Percentiles rank a stretch among this genome's conserved stretches.
Evolutionary conservation across 2,329 filamentous ascomycete genomes (phyloP).

Genomic region (Westerdykella sp.): DNA sequence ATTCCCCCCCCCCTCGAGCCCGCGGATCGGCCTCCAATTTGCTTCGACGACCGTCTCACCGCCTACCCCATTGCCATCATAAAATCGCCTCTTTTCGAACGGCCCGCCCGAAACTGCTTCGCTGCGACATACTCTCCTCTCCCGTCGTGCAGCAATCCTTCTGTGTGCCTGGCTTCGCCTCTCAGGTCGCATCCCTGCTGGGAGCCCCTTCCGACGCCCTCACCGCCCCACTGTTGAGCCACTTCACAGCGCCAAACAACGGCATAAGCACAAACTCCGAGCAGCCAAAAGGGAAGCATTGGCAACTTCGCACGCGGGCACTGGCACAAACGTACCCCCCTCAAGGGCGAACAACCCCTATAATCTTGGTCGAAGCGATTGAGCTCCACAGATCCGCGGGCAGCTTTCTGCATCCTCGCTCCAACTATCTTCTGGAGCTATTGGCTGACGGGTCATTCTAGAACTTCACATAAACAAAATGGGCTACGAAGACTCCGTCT

Average conservation of each 20-base stretch:
- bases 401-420: not conserved
- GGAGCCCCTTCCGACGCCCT: slow-evolving; percentile 27
- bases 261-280: not conserved
- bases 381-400: not conserved
- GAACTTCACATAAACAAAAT: slow-evolving; percentile 53
- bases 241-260: slow-evolving; percentile 15
- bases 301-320: not conserved
- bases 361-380: not conserved
- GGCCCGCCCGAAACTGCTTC: slow-evolving; percentile 8
- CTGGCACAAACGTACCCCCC: not conserved
- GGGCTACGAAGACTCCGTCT: slow-evolving; percentile 99
- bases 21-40: slow-evolving; percentile 21
- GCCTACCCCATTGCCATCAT: slow-evolving; percentile 17
- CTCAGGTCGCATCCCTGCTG: slow-evolving; percentile 15
- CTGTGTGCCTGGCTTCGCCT: slow-evolving; percentile 8
- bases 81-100: slow-evolving; percentile 8
- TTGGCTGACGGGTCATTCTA: slow-evolving; percentile 26
- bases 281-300: not conserved
- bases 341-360: not conserved
- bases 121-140: not conserved
- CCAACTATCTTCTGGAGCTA: slow-evolving; percentile 2
- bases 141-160: not conserved
- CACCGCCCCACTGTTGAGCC: slow-evolving; percentile 11
- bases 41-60: slow-evolving; percentile 19
- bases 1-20: slow-evolving; percentile 15